Conservation (phyloP, 148 eudicot genomes). For the Camellia granthamiana region DNA sequence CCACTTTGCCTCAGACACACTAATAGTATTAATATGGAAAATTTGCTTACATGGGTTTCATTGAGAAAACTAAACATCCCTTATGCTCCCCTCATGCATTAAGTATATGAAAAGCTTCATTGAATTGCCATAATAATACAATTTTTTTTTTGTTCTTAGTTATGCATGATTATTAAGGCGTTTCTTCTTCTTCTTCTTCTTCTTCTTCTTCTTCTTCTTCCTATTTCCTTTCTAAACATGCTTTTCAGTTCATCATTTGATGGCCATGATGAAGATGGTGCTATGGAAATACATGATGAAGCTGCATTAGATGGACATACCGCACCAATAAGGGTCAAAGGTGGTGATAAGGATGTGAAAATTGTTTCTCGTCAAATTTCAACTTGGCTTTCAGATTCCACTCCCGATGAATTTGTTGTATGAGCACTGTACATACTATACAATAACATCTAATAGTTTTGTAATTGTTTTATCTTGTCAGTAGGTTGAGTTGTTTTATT, state of each 20-base stretch:
- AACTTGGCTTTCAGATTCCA: constrained; percentile 81
- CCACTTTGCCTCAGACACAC: not conserved
- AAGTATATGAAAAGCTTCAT: not conserved
- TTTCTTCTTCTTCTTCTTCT: constrained; percentile 7
- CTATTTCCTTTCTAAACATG: constrained; percentile 10
- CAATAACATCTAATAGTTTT: constrained; percentile 15
- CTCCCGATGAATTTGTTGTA: constrained; percentile 98
- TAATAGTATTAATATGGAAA: not conserved
- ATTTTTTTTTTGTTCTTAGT: not conserved
- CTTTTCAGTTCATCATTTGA: constrained; percentile 64
- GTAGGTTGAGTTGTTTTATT: constrained; percentile 17
- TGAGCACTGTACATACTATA: constrained; percentile 22
- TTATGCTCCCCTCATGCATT: not conserved
- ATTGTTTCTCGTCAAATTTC: constrained; percentile 65
- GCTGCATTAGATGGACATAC: constrained; percentile 38
- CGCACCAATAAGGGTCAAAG: constrained; percentile 41
- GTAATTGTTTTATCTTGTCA: constrained; percentile 13
- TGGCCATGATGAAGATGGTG: constrained; percentile 74
- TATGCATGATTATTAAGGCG: constrained; percentile 6
- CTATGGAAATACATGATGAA: constrained; percentile 42
- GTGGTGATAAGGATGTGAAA: constrained; percentile 60
- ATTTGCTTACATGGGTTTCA: not conserved
- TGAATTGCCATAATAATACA: not conserved
- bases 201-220: not conserved
- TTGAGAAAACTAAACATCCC: not conserved